A percentile compares a stretch with the other conserved stretches of the same genome.
Evolutionary conservation across 306 rosid species (phyloP).

Genomic region (Senna tora): DNA sequence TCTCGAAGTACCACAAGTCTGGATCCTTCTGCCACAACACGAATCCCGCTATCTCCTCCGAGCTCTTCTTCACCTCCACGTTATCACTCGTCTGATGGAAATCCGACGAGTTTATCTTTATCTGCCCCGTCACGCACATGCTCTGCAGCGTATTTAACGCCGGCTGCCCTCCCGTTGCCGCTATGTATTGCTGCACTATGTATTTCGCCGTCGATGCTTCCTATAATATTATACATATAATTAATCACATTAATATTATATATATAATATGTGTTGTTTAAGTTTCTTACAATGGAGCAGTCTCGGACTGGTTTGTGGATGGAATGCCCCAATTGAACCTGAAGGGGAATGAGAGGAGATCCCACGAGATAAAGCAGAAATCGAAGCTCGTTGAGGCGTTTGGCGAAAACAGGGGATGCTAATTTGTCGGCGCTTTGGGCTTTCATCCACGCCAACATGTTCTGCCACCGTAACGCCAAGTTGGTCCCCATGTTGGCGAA

Average conservation of each 20-base stretch:
- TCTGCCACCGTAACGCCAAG: slow-evolving; percentile 50
- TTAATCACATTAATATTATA: too few species aligned
- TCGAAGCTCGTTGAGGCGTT: slow-evolving; percentile 77
- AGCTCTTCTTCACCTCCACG: slow-evolving; percentile 66
- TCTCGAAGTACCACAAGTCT: slow-evolving; percentile 82
- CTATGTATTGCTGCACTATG: slow-evolving; percentile 88
- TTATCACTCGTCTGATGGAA: slow-evolving; percentile 60
- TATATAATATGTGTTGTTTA: too few species aligned
- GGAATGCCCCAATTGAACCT: slow-evolving; percentile 56
- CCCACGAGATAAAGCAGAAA: slow-evolving; percentile 90
- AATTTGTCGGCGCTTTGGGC: slow-evolving; percentile 79
- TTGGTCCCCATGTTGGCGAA: slow-evolving; percentile 81
- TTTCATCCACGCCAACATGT: slow-evolving; percentile 63
- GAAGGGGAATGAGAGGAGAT: slow-evolving; percentile 96
- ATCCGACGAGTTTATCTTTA: slow-evolving; percentile 77
- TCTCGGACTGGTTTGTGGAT: slow-evolving; percentile 43
- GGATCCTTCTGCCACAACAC: slow-evolving; percentile 95
- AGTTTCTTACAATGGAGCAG: slow-evolving; percentile 66
- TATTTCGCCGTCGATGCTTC: slow-evolving; percentile 96
- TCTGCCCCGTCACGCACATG: slow-evolving; percentile 85
- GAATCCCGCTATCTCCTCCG: slow-evolving; percentile 74
- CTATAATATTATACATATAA: slow-evolving; percentile 34
- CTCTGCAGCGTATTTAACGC: slow-evolving; percentile 77
- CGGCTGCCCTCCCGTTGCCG: slow-evolving; percentile 92
- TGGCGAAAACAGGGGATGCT: slow-evolving; percentile 61